Percentiles rank a stretch among this genome's conserved stretches.
Conservation (phyloP, 768 basidiomycete species). For the Neoboletus brunneissimus region DNA sequence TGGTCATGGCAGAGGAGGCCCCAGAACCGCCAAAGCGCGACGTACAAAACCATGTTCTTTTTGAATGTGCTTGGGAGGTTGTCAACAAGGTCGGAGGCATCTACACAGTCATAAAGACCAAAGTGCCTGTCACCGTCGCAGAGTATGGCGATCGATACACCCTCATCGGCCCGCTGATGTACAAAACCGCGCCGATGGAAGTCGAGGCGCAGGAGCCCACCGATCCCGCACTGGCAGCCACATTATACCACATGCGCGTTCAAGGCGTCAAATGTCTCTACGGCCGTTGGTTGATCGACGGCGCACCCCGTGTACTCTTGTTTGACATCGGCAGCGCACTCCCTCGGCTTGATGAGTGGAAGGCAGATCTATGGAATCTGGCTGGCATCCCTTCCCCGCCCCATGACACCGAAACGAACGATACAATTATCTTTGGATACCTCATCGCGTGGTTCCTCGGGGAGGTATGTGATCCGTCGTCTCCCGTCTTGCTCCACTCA, state of each 20-base stretch:
- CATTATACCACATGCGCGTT: constrained; percentile 78
- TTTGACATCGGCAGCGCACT: constrained; percentile 93
- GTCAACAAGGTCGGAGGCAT: constrained; percentile 99
- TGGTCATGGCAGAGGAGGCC: constrained; percentile 20
- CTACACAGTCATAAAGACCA: constrained; percentile 99
- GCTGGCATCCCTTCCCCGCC: constrained; percentile 97
- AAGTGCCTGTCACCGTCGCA: constrained; percentile 95
- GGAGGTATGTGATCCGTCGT: constrained; percentile 58
- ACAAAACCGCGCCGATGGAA: constrained; percentile 99
- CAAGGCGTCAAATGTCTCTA: constrained; percentile 94
- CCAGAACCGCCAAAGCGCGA: constrained; percentile 50
- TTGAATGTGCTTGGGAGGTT: constrained; percentile 98
- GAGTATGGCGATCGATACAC: constrained; percentile 96
- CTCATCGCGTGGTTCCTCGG: constrained; percentile 99
- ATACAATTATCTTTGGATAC: constrained; percentile 96
- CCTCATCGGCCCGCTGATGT: constrained; percentile 95
- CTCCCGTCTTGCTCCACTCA: constrained; percentile 5
- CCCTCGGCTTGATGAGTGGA: constrained; percentile 95
- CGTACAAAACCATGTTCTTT: constrained; percentile 76
- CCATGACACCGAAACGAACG: constrained; percentile 97
- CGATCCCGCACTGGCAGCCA: constrained; percentile 71
- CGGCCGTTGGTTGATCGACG: constrained; percentile 98
- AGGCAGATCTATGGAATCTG: constrained; percentile 96
- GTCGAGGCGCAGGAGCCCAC: constrained; percentile 91
- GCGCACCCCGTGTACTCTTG: constrained; percentile 89